Evolutionary conservation across 768 basidiomycete genomes (phyloP).

Genomic region (Mycena chlorophos): DNA sequence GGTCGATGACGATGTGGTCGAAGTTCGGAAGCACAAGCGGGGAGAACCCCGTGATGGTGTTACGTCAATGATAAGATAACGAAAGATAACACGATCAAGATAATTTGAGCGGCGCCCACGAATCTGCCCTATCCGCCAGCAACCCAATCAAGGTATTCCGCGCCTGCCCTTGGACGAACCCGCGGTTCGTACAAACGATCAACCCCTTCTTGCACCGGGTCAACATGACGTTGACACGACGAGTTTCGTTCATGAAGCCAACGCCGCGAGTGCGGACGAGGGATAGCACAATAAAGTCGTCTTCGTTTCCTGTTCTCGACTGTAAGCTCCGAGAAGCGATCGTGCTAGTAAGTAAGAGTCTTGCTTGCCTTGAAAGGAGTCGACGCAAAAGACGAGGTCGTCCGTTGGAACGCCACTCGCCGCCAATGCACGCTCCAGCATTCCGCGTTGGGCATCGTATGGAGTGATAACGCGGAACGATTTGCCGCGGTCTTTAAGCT

Average conservation of each 20-base stretch:
- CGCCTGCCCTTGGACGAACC: conserved; percentile 47
- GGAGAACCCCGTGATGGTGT: no score
- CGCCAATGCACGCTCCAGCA: conserved; percentile 53
- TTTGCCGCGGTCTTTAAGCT: conserved; percentile 50
- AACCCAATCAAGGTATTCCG: conserved; percentile 33
- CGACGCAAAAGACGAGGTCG: conserved; percentile 72
- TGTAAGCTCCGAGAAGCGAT: conserved; percentile 1
- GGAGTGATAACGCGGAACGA: conserved; percentile 74
- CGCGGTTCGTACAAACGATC: conserved; percentile 57
- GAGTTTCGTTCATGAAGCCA: conserved; percentile 58
- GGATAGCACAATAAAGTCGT: conserved; percentile 70
- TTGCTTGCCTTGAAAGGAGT: conserved; percentile 69
- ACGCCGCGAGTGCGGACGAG: conserved; percentile 60
- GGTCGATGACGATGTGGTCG: background rate
- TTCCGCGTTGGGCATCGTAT: conserved; percentile 69
- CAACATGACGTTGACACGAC: conserved; percentile 76
- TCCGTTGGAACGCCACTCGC: conserved; percentile 47
- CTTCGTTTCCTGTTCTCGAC: conserved; percentile 62
- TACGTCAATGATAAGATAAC: background rate
- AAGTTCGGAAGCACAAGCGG: no score
- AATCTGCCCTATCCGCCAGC: no score
- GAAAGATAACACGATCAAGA: background rate
- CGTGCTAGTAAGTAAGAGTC: background rate
- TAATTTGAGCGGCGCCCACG: no score
- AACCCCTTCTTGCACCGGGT: conserved; percentile 69